Evolutionary conservation across 768 basidiomycete genomes (phyloP), one percentile per base, ranked within the genome.

Genomic region (Tulasnella sp.): DNA sequence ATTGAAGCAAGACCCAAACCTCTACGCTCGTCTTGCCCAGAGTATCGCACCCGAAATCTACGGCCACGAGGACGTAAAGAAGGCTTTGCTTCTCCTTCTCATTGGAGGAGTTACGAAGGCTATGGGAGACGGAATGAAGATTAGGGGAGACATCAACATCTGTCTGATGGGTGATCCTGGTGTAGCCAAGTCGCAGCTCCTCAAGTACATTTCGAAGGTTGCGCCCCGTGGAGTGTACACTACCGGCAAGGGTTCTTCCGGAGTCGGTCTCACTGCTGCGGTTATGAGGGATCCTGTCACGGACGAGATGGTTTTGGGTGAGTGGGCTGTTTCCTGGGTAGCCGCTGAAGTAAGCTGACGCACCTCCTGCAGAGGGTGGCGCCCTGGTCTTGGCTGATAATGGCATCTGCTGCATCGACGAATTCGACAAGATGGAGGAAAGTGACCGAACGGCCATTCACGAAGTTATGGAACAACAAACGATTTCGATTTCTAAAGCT

Each of bases 361-460:
- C 96, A 16, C 61, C 67, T 10, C 42, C 10, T 71, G 35, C 85
- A 98, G 98, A 99, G 94, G 98, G 98, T 5, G 98, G 98, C 39
- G 98, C 98, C n/a, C 90, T 99, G 75, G 98, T 99, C 20, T 89
- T 99, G 70, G 97, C 98, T 15, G 98, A 99, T 84, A 99, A 99
- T 81, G 98, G 98, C 39, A 99, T 99, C 82, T 98, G 96, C 86
- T 99, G 97, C 84, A 99, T 99, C 80, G 98, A 99, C 81, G 98
- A 99, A 83, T 99, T 99, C 83, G 98, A 99, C 86, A 99, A 99
- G 84, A 99, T 99, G 98, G 98, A 99, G 81, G 98, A 99, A 85
- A 84, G 94, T 0, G 98, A 99, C 84, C 88, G 98, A 81, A 99
- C 98, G 2, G 95, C 98, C 18, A 99, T 99, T 80, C 98, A 99